phyloP scores from a whole-genome alignment of 352 stramenopile genomes.

The Globisporangium nunn region DNA sequence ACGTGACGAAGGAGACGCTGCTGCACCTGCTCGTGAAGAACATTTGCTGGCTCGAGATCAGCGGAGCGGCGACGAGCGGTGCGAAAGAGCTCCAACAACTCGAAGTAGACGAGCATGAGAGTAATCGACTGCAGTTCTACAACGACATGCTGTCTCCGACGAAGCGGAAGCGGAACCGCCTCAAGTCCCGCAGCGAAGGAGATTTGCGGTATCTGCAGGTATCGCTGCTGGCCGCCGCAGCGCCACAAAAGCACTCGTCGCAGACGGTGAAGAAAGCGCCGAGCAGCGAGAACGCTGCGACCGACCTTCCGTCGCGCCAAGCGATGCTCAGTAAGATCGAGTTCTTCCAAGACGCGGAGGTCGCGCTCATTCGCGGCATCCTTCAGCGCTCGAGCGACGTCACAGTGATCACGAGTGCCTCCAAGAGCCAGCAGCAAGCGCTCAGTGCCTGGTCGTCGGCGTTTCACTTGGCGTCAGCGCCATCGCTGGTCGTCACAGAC shows the following conservation, averaged over 20 bases:
- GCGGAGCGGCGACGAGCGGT: not conserved
- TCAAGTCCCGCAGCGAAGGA: constrained; percentile 44
- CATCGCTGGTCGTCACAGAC: constrained; percentile 26
- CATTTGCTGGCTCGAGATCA: constrained; percentile 27
- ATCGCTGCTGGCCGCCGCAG: constrained; percentile 1
- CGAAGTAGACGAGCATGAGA: not conserved
- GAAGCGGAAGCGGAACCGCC: constrained; percentile 20
- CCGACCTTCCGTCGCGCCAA: not conserved
- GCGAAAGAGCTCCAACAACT: not conserved
- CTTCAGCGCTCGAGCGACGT: constrained; percentile 6
- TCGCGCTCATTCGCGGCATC: constrained; percentile 6
- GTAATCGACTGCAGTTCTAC: not conserved
- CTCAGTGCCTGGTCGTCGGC: not conserved
- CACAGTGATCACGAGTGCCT: not conserved
- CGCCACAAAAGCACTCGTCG: not conserved
- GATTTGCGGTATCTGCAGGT: constrained; percentile 26
- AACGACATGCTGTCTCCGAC: constrained; percentile 4
- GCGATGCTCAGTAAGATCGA: not conserved
- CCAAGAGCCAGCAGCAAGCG: constrained; percentile 2
- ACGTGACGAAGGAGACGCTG: constrained; percentile 23
- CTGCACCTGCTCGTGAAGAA: constrained; percentile 44
- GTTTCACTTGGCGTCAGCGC: constrained; percentile 27
- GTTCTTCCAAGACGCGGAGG: constrained; percentile 9
- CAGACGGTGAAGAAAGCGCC: constrained; percentile 1
- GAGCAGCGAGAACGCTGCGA: constrained; percentile 2